Conservation (phyloP, 345 rosid species). For the Corchorus capsularis region DNA sequence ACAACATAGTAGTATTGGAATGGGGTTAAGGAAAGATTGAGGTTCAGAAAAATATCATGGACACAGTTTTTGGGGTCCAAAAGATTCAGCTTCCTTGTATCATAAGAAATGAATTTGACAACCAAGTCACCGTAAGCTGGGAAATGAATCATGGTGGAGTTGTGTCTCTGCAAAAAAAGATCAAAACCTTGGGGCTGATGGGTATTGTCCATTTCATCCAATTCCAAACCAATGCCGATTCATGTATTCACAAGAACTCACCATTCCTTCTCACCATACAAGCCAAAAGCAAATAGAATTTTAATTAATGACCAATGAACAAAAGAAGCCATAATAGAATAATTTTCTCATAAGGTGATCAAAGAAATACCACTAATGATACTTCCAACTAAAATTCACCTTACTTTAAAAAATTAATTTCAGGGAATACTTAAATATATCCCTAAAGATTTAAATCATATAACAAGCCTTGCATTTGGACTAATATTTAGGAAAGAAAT, state of each 20-base stretch:
- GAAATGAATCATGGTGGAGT: slow-evolving; percentile 51
- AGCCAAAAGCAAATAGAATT: not conserved
- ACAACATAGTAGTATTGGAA: slow-evolving; percentile 49
- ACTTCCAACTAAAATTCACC: no score
- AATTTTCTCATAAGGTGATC: not conserved
- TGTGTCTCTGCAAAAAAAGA: slow-evolving; percentile 49
- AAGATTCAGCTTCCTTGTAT: slow-evolving; percentile 38
- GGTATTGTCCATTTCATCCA: no score
- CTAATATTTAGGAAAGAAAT: no score
- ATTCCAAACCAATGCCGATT: no score
- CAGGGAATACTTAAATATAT: no score
- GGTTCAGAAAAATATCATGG: slow-evolving; percentile 60
- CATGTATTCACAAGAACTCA: no score
- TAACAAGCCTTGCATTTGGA: no score
- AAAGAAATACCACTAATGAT: not conserved
- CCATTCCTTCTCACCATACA: not conserved
- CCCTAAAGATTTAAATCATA: no score
- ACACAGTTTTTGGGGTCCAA: slow-evolving; percentile 55
- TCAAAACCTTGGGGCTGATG: slow-evolving; percentile 46
- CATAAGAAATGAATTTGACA: slow-evolving; percentile 55
- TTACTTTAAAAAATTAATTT: no score
- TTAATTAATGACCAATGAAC: no score
- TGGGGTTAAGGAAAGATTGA: slow-evolving; percentile 52
- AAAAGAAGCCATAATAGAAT: not conserved
- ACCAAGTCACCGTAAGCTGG: slow-evolving; percentile 45